A percentile compares a stretch with the other conserved stretches of the same genome.
Conservation (phyloP, 352 stramenopile species). For the Aphanomyces stellatus region DNA sequence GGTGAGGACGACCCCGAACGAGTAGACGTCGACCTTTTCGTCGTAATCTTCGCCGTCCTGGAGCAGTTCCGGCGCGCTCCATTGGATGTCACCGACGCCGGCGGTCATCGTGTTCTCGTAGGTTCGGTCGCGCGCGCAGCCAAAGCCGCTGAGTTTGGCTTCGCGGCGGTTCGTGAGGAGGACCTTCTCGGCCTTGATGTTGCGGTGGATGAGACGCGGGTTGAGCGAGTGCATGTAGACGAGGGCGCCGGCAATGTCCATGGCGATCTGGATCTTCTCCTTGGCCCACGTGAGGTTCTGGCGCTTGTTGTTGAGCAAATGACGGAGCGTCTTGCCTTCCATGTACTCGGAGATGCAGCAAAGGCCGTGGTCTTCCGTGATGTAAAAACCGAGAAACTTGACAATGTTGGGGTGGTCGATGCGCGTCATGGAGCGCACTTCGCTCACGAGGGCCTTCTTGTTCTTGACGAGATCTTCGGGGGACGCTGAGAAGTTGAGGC, state of each 20-base stretch:
- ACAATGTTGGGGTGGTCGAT: slow-evolving; percentile 22
- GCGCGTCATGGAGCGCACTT: slow-evolving; percentile 19
- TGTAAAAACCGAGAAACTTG: slow-evolving; percentile 22
- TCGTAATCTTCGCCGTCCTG: slow-evolving; percentile 39
- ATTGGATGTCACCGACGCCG: slow-evolving; percentile 38
- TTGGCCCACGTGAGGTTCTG: slow-evolving; percentile 22
- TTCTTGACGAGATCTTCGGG: slow-evolving; percentile 15
- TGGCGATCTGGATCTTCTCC: slow-evolving; percentile 47
- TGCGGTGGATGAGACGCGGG: slow-evolving; percentile 38
- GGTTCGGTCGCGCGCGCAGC: slow-evolving; percentile 34
- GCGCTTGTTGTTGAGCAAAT: slow-evolving; percentile 18
- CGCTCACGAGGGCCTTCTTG: slow-evolving; percentile 16
- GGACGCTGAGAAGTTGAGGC: slow-evolving; percentile 15
- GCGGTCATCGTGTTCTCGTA: slow-evolving; percentile 44
- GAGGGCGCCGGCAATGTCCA: slow-evolving; percentile 43
- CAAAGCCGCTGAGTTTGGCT: slow-evolving; percentile 61
- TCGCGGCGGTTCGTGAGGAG: slow-evolving; percentile 35
- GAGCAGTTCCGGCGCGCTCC: slow-evolving; percentile 54
- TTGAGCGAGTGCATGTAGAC: slow-evolving; percentile 59
- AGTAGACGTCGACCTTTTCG: slow-evolving; percentile 46
- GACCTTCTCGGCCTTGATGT: slow-evolving; percentile 54
- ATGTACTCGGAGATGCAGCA: slow-evolving; percentile 22
- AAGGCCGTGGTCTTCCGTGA: slow-evolving; percentile 17
- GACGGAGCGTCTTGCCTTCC: slow-evolving; percentile 19
- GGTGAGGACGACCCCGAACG: slow-evolving; percentile 46